Evolutionary conservation across 495 filamentous ascomycete species (phyloP).

Genomic region (Recurvomyces mirabilis): DNA sequence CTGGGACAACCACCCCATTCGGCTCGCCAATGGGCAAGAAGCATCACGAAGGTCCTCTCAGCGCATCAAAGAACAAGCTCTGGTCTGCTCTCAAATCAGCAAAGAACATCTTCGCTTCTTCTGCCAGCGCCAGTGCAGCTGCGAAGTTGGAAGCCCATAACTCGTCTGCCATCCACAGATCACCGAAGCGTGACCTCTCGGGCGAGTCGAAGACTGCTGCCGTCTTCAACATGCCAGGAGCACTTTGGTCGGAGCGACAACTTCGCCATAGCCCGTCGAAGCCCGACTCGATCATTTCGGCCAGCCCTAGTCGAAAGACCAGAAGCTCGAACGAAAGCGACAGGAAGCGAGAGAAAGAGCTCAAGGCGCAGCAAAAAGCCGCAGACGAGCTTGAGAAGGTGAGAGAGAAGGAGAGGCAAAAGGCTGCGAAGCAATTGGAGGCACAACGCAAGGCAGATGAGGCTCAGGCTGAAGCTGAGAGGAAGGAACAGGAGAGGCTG

Average conservation of each 20-base stretch:
- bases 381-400: slow-evolving; percentile 52
- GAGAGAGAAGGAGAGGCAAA: slow-evolving; percentile 48
- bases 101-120: slow-evolving; percentile 69
- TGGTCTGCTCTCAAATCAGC: slow-evolving; percentile 80
- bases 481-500: slow-evolving; percentile 3
- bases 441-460: slow-evolving; percentile 13
- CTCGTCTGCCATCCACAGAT: slow-evolving; percentile 29
- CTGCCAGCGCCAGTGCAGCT: slow-evolving; percentile 65
- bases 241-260: slow-evolving; percentile 16
- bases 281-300: slow-evolving; percentile 8
- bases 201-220: slow-evolving; percentile 15
- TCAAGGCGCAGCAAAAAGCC: slow-evolving; percentile 42
- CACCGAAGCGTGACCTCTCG: slow-evolving; percentile 16
- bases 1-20: slow-evolving; percentile 46
- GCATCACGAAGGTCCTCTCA: slow-evolving; percentile 65
- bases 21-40: slow-evolving; percentile 55
- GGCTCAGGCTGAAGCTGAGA: slow-evolving; percentile 10
- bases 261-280: slow-evolving; percentile 9
- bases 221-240: slow-evolving; percentile 21
- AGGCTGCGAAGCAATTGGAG: slow-evolving; percentile 25
- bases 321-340: slow-evolving; percentile 67
- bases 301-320: slow-evolving; percentile 41
- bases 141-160: slow-evolving; percentile 50
- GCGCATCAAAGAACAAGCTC: slow-evolving; percentile 76
- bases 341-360: slow-evolving; percentile 51